A percentile compares a stretch with the other conserved stretches of the same genome.
phyloP scores from a whole-genome alignment of 2,329 filamentous ascomycete species.

The Pseudocercospora cruenta region DNA sequence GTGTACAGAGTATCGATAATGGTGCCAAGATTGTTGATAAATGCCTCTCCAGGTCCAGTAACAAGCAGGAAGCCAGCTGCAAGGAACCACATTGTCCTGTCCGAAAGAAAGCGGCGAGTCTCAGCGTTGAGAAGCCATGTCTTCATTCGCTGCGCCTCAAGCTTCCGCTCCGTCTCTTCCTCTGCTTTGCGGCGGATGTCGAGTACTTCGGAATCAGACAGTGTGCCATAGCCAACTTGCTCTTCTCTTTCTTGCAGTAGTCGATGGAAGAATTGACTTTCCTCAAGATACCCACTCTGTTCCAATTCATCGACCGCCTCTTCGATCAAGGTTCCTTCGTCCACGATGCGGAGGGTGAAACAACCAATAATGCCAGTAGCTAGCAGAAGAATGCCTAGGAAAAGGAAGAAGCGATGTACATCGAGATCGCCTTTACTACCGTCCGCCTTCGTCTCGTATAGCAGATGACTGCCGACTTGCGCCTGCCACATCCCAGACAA shows the following conservation, averaged over 20 bases:
- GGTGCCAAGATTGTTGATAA: constrained; percentile 95
- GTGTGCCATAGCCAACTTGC: constrained; percentile 63
- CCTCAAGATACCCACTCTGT: constrained; percentile 77
- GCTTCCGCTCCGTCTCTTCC: constrained; percentile 50
- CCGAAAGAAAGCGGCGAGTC: constrained; percentile 79
- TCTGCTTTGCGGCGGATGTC: constrained; percentile 50
- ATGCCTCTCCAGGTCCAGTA: constrained; percentile 93
- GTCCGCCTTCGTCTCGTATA: constrained; percentile 70
- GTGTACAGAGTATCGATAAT: constrained; percentile 84
- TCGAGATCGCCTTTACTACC: constrained; percentile 65
- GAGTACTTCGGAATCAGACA: constrained; percentile 52
- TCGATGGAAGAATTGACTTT: constrained; percentile 71
- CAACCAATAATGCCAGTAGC: constrained; percentile 72
- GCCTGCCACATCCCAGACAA: constrained; percentile 95
- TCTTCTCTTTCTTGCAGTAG: constrained; percentile 47
- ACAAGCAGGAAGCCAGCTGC: constrained; percentile 90
- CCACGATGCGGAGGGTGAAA: constrained; percentile 75
- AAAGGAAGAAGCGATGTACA: constrained; percentile 87
- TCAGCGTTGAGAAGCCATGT: constrained; percentile 89
- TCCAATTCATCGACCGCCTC: constrained; percentile 90
- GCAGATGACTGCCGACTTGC: constrained; percentile 77
- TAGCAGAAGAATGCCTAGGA: constrained; percentile 73
- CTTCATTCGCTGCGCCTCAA: constrained; percentile 73
- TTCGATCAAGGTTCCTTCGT: constrained; percentile 85
- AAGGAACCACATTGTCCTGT: constrained; percentile 95